Evolutionary conservation across 306 rosid genomes (phyloP).

Genomic region (Fagus sylvatica): DNA sequence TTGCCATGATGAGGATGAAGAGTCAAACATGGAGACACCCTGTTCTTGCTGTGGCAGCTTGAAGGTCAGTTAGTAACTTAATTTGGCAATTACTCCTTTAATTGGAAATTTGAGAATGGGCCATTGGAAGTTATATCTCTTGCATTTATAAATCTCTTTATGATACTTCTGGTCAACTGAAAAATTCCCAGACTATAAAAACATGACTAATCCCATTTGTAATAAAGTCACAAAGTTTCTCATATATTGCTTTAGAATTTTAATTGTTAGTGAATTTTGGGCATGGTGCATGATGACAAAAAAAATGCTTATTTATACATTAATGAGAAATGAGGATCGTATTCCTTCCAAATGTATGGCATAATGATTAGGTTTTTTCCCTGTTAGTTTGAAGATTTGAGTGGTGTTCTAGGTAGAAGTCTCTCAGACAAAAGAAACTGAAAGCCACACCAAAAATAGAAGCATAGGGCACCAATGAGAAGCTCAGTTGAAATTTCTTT

Average conservation of each 20-base stretch:
- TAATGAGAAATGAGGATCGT: background rate
- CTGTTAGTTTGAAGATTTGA: background rate
- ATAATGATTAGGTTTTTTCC: background rate
- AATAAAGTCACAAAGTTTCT: background rate
- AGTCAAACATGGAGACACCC: slow-evolving; percentile 79
- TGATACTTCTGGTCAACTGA: background rate
- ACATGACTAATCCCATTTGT: too few relatives aligned
- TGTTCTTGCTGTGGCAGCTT: slow-evolving; percentile 88
- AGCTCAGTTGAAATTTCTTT: background rate
- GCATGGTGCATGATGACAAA: background rate
- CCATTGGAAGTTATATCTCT: background rate
- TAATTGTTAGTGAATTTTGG: too few relatives aligned
- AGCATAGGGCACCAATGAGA: background rate
- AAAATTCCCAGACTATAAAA: background rate
- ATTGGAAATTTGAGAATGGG: background rate
- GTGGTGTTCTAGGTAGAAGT: background rate
- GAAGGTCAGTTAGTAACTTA: slow-evolving; percentile 50
- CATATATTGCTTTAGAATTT: background rate
- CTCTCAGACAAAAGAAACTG: background rate
- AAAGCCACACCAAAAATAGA: background rate
- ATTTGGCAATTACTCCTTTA: slow-evolving; percentile 11
- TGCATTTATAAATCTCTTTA: background rate
- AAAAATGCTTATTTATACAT: background rate
- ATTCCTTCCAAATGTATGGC: background rate
- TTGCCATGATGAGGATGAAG: slow-evolving; percentile 81